These are phyloP conservation scores for Eimeria necatrix DNA, from an alignment of 169 alveolate species.

Conservation along the genomic window DNA sequence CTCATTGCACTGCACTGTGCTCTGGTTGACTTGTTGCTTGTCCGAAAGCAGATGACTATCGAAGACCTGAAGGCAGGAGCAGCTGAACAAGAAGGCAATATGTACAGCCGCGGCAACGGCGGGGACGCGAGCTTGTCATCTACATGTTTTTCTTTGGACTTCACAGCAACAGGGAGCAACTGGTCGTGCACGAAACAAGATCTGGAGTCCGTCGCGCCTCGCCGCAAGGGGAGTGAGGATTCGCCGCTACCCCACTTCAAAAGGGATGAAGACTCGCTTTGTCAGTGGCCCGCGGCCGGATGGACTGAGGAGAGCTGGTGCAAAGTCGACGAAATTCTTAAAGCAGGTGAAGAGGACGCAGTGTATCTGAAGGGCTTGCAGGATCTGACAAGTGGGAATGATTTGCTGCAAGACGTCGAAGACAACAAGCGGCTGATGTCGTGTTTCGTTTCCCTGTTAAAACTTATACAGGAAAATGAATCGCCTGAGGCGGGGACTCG, in stretches of 20 bases:
- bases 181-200: background rate
- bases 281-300: background rate
- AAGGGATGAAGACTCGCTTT: background rate
- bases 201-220: background rate
- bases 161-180: background rate
- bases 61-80: slow-evolving; percentile 1
- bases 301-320: background rate
- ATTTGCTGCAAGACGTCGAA: background rate
- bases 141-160: slow-evolving; percentile 11
- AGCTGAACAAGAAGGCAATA: background rate
- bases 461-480: slow-evolving; percentile 1
- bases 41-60: background rate
- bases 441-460: background rate
- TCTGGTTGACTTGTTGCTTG: background rate
- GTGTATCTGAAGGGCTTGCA: background rate
- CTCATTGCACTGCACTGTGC: background rate
- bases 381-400: background rate
- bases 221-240: background rate
- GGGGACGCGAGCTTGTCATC: background rate
- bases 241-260: background rate
- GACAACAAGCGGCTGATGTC: background rate
- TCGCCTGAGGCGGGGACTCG: background rate
- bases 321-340: background rate
- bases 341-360: background rate
- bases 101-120: background rate